These are phyloP conservation scores for Pythium aquatile DNA, from an alignment of 352 stramenopile genomes.

Conservation along the genomic window DNA sequence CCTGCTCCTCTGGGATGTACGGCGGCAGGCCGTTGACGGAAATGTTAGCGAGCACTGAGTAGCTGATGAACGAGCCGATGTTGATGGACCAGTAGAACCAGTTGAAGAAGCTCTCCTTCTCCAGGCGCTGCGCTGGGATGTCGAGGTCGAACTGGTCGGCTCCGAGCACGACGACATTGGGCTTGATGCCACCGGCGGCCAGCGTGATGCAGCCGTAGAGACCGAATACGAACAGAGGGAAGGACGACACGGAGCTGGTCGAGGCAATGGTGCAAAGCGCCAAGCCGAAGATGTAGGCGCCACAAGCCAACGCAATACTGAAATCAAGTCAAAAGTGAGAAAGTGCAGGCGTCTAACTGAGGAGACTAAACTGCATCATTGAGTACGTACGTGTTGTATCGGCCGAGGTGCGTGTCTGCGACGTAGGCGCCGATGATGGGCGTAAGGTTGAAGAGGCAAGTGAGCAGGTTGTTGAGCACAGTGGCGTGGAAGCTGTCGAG, in stretches of 20 bases:
- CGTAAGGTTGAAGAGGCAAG: slow-evolving; percentile 83
- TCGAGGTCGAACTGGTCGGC: slow-evolving; percentile 80
- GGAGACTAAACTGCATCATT: slow-evolving; percentile 10
- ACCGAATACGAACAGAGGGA: slow-evolving; percentile 75
- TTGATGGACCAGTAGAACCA: slow-evolving; percentile 95
- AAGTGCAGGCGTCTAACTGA: background rate
- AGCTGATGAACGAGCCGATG: slow-evolving; percentile 89
- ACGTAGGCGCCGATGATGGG: slow-evolving; percentile 84
- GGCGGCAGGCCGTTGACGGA: slow-evolving; percentile 87
- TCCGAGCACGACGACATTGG: slow-evolving; percentile 43
- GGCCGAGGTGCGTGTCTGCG: slow-evolving; percentile 75
- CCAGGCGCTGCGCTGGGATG: slow-evolving; percentile 55
- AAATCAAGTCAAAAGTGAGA: slow-evolving; percentile 23
- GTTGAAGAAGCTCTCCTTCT: slow-evolving; percentile 92
- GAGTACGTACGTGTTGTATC: slow-evolving; percentile 60
- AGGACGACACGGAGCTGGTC: slow-evolving; percentile 47
- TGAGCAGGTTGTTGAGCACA: slow-evolving; percentile 83
- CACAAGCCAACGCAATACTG: slow-evolving; percentile 73
- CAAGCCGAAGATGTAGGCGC: slow-evolving; percentile 66
- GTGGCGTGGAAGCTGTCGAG: slow-evolving; percentile 74
- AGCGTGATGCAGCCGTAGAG: slow-evolving; percentile 72
- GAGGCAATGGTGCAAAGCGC: slow-evolving; percentile 71
- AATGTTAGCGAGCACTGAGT: slow-evolving; percentile 88
- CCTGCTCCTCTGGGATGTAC: slow-evolving; percentile 78
- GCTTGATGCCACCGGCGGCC: slow-evolving; percentile 42